Base-by-base conservation (phyloP, 2,329 filamentous ascomycete species). In the Nigrospora oryzae region DNA sequence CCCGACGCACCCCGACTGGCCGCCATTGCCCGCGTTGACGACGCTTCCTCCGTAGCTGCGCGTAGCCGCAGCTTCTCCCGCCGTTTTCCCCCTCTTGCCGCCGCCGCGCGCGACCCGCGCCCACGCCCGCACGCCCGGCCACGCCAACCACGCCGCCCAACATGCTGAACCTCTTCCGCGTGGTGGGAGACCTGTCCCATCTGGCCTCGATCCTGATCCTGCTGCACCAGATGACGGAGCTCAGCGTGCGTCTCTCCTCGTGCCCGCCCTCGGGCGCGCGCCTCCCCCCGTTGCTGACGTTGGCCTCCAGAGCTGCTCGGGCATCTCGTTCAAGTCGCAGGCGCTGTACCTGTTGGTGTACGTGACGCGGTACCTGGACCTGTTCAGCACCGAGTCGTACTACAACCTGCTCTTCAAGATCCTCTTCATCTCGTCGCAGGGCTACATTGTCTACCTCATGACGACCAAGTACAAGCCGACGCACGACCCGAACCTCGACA, bases 261-360 rank as follows among this genome's bases (percentile, higher is more conserved):
- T 38, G 17, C 14, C 15, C 23, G 38, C 16, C 36, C 11, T 19
- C n/a, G 5, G 28, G 31, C 35, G 19, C 36, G 12, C 30, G n/a
- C 40, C 31, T 36, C 19, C 7, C 42, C 32, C 35, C 28, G 15
- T 33, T 39, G 42, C 51, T 56, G 41, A 53, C 47, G 42, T 39
- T 49, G 57, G 48, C 56, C 59, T 50, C 13, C 63, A 96, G 91
- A 96, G 90, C 74, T 95, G 90, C 65, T 84, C 91, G 36, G 93
- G 93, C 57, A 91, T 98, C 67, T 98, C 93, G 14, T 97, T 98
- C 79, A 98, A 98, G 67, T 96, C 91, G 50, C 93, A 98, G 76
- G 88, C 84, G 42, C 78, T 98, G 46, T 98, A 98, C 69, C 74
- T 97, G 55, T 71, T 95, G 38, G 93, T 98, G 58, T 98, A 98